These are phyloP conservation scores for Globisporangium nodosum DNA, from an alignment of 352 stramenopile genomes.

Conservation along the genomic window DNA sequence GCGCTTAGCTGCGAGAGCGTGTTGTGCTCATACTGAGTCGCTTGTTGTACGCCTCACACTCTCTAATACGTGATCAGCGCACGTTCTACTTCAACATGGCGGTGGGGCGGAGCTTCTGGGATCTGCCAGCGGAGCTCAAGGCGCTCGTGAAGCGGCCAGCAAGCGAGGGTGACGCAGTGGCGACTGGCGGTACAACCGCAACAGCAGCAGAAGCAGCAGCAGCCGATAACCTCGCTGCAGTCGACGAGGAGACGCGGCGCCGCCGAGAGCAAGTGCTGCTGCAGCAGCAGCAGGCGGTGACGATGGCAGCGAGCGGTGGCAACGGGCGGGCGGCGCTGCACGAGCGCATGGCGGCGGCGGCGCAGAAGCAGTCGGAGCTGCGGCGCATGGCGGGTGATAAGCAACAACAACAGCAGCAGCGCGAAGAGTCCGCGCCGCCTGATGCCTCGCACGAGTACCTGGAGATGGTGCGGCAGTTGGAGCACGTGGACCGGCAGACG, in stretches of 20 bases:
- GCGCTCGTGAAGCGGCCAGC: slow-evolving; percentile 35
- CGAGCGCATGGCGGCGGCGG: slow-evolving; percentile 55
- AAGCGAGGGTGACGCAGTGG: not conserved
- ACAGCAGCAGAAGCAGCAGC: not conserved
- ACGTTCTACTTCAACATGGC: slow-evolving; percentile 81
- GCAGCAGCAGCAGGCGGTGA: slow-evolving; percentile 21
- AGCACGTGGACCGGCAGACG: slow-evolving; percentile 47
- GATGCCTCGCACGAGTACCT: slow-evolving; percentile 48
- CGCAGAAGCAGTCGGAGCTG: slow-evolving; percentile 39
- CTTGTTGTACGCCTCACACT: not conserved
- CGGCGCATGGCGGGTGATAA: slow-evolving; percentile 15
- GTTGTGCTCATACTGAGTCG: too few species aligned
- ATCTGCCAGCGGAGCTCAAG: slow-evolving; percentile 46
- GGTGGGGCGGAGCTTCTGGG: slow-evolving; percentile 69
- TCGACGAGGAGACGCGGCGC: slow-evolving; percentile 26
- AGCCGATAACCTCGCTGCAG: not conserved
- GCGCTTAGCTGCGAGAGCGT: slow-evolving; percentile 6
- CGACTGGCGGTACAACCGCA: not conserved
- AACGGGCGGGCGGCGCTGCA: slow-evolving; percentile 27
- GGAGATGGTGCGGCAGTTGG: slow-evolving; percentile 53
- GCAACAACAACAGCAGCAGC: slow-evolving; percentile 2
- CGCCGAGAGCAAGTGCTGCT: slow-evolving; percentile 37
- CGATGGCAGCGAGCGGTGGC: slow-evolving; percentile 5
- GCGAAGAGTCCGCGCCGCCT: slow-evolving; percentile 5
- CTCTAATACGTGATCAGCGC: slow-evolving; percentile 23